Conservation (phyloP, 345 rosid species). For the Euphorbia tirucalli region DNA sequence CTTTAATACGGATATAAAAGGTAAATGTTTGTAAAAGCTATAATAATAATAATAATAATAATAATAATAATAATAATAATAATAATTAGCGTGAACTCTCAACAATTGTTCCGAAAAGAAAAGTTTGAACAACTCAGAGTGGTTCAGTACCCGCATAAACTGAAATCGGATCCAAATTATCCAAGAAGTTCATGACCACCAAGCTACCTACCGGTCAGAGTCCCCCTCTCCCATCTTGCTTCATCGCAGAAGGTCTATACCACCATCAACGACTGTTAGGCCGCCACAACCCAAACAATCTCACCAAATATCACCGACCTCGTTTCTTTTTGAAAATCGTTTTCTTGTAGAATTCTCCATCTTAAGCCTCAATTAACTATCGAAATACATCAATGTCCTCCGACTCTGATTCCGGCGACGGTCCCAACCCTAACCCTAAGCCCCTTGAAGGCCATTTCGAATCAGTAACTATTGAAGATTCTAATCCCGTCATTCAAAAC, state of each 20-base stretch:
- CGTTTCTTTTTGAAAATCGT: not conserved
- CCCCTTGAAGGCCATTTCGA: constrained; percentile 22
- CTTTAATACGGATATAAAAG: too few relatives aligned
- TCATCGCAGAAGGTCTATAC: not conserved
- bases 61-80: too few relatives aligned
- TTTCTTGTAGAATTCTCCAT: not conserved
- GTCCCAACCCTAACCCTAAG: constrained; percentile 12
- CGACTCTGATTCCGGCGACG: constrained; percentile 13
- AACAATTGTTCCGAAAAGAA: too few relatives aligned
- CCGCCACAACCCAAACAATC: not conserved
- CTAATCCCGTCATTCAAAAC: not conserved
- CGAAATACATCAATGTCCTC: constrained; percentile 20
- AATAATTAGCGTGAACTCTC: too few relatives aligned
- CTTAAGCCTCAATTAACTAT: not conserved
- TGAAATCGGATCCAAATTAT: constrained; percentile 1
- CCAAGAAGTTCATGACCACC: constrained; percentile 1
- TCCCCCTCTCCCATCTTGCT: not conserved
- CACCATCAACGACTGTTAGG: constrained; percentile 2
- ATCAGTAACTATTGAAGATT: constrained; percentile 10
- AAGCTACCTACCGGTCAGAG: constrained; percentile 15
- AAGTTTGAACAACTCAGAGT: too few relatives aligned
- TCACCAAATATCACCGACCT: not conserved
- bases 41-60: too few relatives aligned
- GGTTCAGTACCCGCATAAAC: not conserved
- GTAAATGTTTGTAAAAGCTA: too few relatives aligned